phyloP scores from a whole-genome alignment of 169 alveolate genomes.

The Amoebophrya sp. region DNA sequence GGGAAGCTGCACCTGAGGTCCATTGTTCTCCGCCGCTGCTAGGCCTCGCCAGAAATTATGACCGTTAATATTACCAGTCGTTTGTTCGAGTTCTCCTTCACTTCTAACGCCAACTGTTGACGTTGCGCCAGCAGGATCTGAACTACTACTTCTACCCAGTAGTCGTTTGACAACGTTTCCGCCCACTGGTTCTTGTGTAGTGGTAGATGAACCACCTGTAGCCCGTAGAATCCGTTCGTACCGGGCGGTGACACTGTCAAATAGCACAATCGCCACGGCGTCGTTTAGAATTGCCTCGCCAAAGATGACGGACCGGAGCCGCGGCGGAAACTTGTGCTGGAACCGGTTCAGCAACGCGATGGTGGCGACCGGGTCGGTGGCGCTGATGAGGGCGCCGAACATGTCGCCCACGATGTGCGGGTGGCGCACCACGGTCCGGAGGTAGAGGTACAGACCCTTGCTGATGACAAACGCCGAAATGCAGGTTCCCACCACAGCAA shows the following conservation, averaged over 20 bases:
- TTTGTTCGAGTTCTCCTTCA: not conserved
- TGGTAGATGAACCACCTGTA: no score
- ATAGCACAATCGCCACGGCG: slow-evolving; percentile 38
- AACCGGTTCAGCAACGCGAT: slow-evolving; percentile 27
- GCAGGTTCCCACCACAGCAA: slow-evolving; percentile 27
- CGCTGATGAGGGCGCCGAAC: slow-evolving; percentile 40
- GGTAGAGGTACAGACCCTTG: not conserved
- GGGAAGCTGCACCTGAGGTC: not conserved
- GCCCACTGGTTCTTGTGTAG: not conserved
- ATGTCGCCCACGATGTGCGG: not conserved
- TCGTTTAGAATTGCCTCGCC: slow-evolving; percentile 44
- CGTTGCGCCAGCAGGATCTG: no score
- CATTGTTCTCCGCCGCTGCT: not conserved
- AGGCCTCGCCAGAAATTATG: no score
- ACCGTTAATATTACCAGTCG: no score
- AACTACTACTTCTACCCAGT: no score
- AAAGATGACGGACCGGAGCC: slow-evolving; percentile 23
- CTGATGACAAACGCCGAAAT: not conserved
- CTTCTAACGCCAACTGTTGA: not conserved
- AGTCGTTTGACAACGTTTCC: not conserved
- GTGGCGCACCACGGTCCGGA: not conserved
- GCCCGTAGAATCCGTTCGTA: no score
- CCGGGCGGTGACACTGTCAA: not conserved
- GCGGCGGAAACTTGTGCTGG: not conserved
- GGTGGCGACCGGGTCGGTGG: slow-evolving; percentile 44